A percentile compares a stretch with the other conserved stretches of the same genome.
Evolutionary conservation across 169 alveolate genomes (phyloP).

Genomic region (Plasmodium fragile): DNA sequence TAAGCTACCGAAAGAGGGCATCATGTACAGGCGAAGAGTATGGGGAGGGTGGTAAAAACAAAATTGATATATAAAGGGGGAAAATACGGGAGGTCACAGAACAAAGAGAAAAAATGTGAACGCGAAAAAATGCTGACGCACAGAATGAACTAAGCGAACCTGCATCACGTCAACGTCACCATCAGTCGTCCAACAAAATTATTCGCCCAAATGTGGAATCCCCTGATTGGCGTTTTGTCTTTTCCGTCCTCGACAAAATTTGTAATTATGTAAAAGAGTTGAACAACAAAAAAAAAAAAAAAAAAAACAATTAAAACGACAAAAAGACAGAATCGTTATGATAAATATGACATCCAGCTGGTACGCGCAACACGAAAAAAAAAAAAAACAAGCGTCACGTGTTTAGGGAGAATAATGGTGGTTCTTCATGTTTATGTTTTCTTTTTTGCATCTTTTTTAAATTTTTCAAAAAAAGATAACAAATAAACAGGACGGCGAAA

Average conservation of each 20-base stretch:
- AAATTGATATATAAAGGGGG: not conserved
- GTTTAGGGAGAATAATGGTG: not conserved
- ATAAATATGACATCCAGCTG: not conserved
- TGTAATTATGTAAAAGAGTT: not conserved
- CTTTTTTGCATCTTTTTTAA: not conserved
- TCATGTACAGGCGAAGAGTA: not conserved
- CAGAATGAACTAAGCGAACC: not conserved
- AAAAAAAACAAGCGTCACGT: not conserved
- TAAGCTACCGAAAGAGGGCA: not conserved
- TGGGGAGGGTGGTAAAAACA: not conserved
- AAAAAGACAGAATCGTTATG: constrained; percentile 20
- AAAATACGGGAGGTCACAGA: not conserved
- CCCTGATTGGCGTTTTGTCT: not conserved
- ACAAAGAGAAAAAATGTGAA: not conserved
- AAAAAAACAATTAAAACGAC: constrained; percentile 11
- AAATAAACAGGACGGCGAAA: not conserved
- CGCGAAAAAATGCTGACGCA: not conserved
- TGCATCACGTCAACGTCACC: not conserved
- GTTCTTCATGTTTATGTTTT: not conserved
- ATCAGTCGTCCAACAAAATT: not conserved
- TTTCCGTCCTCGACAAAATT: not conserved
- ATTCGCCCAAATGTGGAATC: not conserved
- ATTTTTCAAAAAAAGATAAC: not conserved
- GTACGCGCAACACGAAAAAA: not conserved
- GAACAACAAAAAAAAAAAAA: constrained; percentile 5